These are phyloP conservation scores for Artemisia annua DNA, from an alignment of 129 eudicot species.

Conservation along the genomic window DNA sequence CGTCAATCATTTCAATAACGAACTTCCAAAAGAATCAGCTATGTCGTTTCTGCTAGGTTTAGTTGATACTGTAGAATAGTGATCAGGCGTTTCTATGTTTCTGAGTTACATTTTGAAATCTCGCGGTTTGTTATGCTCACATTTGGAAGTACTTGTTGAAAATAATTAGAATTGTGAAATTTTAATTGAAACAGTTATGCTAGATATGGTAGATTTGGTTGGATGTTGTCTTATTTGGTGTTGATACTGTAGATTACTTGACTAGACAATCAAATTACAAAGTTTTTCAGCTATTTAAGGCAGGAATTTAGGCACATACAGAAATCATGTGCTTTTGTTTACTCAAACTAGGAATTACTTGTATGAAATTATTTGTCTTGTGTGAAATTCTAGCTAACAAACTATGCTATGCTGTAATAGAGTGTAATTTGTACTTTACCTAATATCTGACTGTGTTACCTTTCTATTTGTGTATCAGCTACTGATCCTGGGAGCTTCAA, in stretches of 20 bases:
- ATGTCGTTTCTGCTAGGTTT: too few relatives aligned
- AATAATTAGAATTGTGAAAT: too few relatives aligned
- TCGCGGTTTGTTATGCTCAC: constrained; percentile 3
- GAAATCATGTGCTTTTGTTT: background rate
- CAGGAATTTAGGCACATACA: constrained; percentile 9
- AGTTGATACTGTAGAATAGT: too few relatives aligned
- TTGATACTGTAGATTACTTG: too few relatives aligned
- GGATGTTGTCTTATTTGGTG: too few relatives aligned
- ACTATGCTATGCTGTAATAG: constrained; percentile 4
- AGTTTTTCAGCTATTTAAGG: constrained; percentile 24
- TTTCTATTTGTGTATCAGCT: constrained; percentile 35
- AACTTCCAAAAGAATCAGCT: too few relatives aligned
- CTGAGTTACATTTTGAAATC: background rate
- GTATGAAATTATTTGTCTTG: constrained; percentile 7
- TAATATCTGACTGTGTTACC: background rate
- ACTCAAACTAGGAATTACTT: background rate
- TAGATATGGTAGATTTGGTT: too few relatives aligned
- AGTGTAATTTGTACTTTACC: constrained; percentile 3
- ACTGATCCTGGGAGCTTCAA: constrained; percentile 87
- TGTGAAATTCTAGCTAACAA: constrained; percentile 2
- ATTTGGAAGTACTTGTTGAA: background rate
- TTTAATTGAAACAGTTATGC: too few relatives aligned
- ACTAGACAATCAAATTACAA: background rate
- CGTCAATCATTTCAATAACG: too few relatives aligned
- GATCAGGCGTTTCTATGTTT: too few relatives aligned